phyloP scores from a whole-genome alignment of 1,284 basidiomycete species.

The Heterobasidion parviporum region DNA sequence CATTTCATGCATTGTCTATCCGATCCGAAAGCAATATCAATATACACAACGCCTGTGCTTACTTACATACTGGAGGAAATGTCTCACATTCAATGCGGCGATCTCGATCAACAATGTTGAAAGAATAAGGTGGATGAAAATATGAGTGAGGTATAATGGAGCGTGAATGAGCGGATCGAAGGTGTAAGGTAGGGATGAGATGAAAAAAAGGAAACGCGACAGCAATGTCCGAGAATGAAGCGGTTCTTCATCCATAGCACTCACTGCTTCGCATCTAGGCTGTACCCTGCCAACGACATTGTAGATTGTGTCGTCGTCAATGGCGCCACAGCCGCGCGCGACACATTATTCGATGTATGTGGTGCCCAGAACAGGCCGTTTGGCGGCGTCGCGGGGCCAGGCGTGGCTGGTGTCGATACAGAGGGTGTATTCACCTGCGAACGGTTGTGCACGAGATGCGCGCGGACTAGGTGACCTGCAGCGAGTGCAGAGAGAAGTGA shows the following conservation, averaged over 20 bases:
- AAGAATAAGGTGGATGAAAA: too few relatives aligned
- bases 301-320: constrained; percentile 9
- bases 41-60: too few relatives aligned
- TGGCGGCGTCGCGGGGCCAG: constrained; percentile 24
- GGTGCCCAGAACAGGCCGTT: constrained; percentile 12
- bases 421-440: constrained; percentile 63
- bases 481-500: constrained; percentile 86
- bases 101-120: too few relatives aligned
- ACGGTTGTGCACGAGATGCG: constrained; percentile 83
- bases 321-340: constrained; percentile 4
- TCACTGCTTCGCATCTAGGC: constrained; percentile 10
- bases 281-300: constrained; percentile 11
- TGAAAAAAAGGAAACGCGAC: too few relatives aligned
- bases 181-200: neutral
- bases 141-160: too few relatives aligned
- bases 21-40: neutral
- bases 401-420: constrained; percentile 56
- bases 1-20: neutral
- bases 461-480: constrained; percentile 85
- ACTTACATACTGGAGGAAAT: too few relatives aligned
- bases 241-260: neutral
- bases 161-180: neutral
- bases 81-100: too few relatives aligned
- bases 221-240: neutral
- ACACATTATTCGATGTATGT: constrained; percentile 1